These are phyloP conservation scores for Fusarium falciforme DNA, from an alignment of 2,329 filamentous ascomycete genomes.

Conservation along the genomic window DNA sequence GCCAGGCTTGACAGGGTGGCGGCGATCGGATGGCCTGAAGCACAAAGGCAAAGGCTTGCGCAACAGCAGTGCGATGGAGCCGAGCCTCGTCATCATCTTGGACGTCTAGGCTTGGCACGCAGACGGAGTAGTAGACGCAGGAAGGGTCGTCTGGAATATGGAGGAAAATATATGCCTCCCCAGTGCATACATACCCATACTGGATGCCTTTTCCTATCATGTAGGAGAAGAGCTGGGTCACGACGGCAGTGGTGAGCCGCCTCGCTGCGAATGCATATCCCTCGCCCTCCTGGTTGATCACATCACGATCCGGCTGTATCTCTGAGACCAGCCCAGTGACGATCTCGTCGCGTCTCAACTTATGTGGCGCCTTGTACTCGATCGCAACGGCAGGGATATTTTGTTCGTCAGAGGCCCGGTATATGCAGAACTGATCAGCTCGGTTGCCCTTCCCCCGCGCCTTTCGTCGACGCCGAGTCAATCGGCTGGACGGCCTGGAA, in stretches of 20 bases:
- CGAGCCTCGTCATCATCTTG: background rate
- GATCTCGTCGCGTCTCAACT: background rate
- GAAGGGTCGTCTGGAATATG: background rate
- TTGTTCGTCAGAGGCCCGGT: background rate
- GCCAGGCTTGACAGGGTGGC: slow-evolving; percentile 41
- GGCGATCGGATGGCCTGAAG: background rate
- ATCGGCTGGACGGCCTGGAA: background rate
- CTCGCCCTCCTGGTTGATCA: slow-evolving; percentile 48
- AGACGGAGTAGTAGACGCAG: background rate
- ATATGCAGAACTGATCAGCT: background rate
- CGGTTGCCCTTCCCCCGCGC: slow-evolving; percentile 44
- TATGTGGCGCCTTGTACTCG: background rate
- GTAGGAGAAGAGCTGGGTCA: background rate
- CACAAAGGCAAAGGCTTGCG: background rate
- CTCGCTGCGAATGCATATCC: slow-evolving; percentile 45
- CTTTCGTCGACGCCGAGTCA: slow-evolving; percentile 11
- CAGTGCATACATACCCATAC: background rate
- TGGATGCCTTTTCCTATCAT: background rate
- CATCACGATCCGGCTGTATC: slow-evolving; percentile 31
- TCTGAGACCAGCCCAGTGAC: background rate
- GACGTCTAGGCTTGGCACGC: background rate
- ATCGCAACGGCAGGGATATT: background rate
- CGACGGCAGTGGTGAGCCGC: background rate
- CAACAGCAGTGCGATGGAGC: background rate
- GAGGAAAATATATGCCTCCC: background rate